Percentiles rank a stretch among this genome's conserved stretches.
Conservation (phyloP, 768 basidiomycete species). For the Lanmaoa pseudosensibilis region DNA sequence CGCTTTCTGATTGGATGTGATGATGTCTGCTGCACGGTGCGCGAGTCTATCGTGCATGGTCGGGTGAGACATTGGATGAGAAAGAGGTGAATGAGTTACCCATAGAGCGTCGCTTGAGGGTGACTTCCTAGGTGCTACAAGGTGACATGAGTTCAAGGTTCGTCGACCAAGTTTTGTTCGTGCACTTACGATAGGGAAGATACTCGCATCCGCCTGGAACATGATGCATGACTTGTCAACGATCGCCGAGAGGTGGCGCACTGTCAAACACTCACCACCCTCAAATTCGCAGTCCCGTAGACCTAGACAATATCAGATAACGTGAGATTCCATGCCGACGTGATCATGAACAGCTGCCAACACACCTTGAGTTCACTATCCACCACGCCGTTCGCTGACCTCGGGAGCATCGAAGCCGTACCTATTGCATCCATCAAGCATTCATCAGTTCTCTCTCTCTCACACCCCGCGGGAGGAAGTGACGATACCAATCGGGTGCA, state of each 20-base stretch:
- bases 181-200: slow-evolving; percentile 17
- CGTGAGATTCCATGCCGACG: neutral
- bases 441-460: neutral
- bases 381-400: slow-evolving; percentile 15
- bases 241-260: neutral
- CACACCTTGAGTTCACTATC: slow-evolving; percentile 15
- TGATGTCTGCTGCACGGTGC: slow-evolving; percentile 7
- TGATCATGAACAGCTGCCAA: neutral
- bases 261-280: slow-evolving; percentile 9
- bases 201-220: slow-evolving; percentile 17
- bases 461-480: no score
- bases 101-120: slow-evolving; percentile 23
- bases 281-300: slow-evolving; percentile 17
- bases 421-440: neutral
- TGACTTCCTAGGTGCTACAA: slow-evolving; percentile 18
- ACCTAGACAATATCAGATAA: neutral
- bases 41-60: slow-evolving; percentile 4
- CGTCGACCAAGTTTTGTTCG: neutral
- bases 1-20: neutral
- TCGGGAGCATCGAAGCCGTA: slow-evolving; percentile 21
- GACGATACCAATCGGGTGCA: no score
- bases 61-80: neutral
- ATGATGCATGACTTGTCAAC: neutral
- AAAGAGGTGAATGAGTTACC: neutral
- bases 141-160: neutral